Conservation (phyloP, 306 rosid species). For the apple (Malus domestica) region ASM211411v1 NC_041805.1:1433501-1434000, state of each 20-base stretch:
- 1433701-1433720: no score
- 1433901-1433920: no score
- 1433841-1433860: neutral
- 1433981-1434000: no score
- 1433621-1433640: no score
- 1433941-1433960: no score
- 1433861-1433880: neutral
- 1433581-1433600: neutral
- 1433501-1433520: constrained; percentile 24
- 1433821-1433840: neutral
- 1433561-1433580: constrained; percentile 1
- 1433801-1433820: neutral
- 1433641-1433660: no score
- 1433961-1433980: no score
- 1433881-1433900: no score
- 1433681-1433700: no score
- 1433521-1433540: constrained; percentile 6
- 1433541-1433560: neutral
- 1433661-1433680: no score
- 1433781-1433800: neutral
- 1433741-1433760: neutral
- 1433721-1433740: neutral
- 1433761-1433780: neutral
- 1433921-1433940: no score
- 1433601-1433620: neutral